These are phyloP conservation scores for Uncinocarpus reesii DNA, from an alignment of 2,329 filamentous ascomycete species.

Conservation along the genomic window DNA sequence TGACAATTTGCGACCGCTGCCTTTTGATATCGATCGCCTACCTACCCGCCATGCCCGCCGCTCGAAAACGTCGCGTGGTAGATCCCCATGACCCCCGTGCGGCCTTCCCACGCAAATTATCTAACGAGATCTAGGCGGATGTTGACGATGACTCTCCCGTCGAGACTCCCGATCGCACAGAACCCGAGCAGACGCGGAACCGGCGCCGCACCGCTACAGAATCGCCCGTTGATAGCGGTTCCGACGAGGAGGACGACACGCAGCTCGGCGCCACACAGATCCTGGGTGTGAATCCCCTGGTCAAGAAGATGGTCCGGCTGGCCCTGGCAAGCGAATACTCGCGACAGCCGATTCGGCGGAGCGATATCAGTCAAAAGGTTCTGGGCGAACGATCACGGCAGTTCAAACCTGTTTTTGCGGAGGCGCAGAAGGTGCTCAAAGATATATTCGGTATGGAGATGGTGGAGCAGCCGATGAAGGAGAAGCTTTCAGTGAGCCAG, in stretches of 20 bases:
- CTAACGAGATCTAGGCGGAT: slow-evolving; percentile 2
- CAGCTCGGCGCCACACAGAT: background rate
- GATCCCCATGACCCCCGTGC: background rate
- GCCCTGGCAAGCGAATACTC: slow-evolving; percentile 52
- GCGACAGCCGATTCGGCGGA: slow-evolving; percentile 47
- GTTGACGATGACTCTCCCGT: slow-evolving; percentile 4
- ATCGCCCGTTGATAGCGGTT: slow-evolving; percentile 9
- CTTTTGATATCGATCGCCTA: background rate
- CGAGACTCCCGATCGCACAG: slow-evolving; percentile 2
- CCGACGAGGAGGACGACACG: slow-evolving; percentile 1
- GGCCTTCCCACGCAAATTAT: background rate
- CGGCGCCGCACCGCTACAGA: slow-evolving; percentile 14
- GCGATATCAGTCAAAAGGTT: slow-evolving; percentile 54
- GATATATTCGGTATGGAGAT: slow-evolving; percentile 85
- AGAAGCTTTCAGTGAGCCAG: slow-evolving; percentile 72
- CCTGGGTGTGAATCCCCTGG: slow-evolving; percentile 27
- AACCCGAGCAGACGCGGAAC: slow-evolving; percentile 9
- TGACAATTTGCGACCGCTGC: too few relatives aligned
- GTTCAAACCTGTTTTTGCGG: slow-evolving; percentile 67
- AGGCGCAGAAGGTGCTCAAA: slow-evolving; percentile 62
- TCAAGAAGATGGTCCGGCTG: slow-evolving; percentile 53
- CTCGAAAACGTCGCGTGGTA: slow-evolving; percentile 16
- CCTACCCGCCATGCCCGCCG: slow-evolving; percentile 7
- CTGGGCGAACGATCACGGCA: slow-evolving; percentile 56
- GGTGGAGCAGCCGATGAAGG: slow-evolving; percentile 66